Evolutionary conservation across 495 filamentous ascomycete genomes (phyloP).

Genomic region (Collariella sp.): DNA sequence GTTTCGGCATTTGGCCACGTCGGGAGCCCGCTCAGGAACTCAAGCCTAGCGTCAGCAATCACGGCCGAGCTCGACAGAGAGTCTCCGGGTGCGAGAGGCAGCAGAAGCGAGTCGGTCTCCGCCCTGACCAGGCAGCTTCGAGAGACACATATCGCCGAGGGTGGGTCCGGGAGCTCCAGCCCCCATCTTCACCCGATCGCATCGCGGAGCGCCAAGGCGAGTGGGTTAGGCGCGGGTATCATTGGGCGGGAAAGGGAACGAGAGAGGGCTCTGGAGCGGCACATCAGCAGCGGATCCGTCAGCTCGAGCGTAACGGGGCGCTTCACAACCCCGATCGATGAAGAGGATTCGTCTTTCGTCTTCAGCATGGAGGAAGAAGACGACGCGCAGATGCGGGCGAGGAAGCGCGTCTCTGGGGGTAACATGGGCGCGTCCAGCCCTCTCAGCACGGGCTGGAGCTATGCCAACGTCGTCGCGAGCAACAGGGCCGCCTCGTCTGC

Average conservation of each 20-base stretch:
- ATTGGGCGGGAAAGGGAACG: constrained; percentile 29
- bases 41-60: constrained; percentile 57
- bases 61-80: constrained; percentile 47
- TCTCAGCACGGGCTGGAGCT: constrained; percentile 30
- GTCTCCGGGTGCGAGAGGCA: constrained; percentile 35
- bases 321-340: constrained; percentile 62
- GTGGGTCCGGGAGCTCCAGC: constrained; percentile 29
- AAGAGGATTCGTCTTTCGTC: constrained; percentile 66
- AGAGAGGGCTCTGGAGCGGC: constrained; percentile 37
- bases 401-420: constrained; percentile 35
- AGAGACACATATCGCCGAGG: constrained; percentile 42
- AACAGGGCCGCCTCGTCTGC: constrained; percentile 9
- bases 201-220: constrained; percentile 22
- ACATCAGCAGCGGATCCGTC: constrained; percentile 45
- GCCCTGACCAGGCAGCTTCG: constrained; percentile 64
- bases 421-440: constrained; percentile 26
- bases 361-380: constrained; percentile 77
- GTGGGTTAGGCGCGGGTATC: constrained; percentile 20
- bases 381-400: constrained; percentile 38
- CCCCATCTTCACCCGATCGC: constrained; percentile 34
- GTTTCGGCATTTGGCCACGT: constrained; percentile 68
- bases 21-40: constrained; percentile 89
- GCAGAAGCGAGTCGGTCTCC: constrained; percentile 48
- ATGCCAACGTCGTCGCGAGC: constrained; percentile 30
- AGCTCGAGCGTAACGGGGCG: constrained; percentile 40